Evolutionary conservation across 108 stramenopile genomes (phyloP).

Genomic region (Pseudonitzschia delicatissima): DNA sequence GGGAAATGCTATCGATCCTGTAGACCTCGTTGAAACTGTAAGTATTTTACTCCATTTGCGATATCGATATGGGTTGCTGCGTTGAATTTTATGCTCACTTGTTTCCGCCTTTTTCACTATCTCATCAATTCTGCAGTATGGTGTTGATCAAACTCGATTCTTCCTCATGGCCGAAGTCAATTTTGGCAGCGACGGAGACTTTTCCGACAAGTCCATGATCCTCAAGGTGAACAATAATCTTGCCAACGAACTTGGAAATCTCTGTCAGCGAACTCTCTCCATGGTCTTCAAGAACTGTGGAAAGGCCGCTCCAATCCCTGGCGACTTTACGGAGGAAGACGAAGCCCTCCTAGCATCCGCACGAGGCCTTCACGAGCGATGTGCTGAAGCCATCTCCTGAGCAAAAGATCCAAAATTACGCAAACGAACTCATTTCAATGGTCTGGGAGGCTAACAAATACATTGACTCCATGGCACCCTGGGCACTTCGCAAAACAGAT

Average conservation of each 20-base stretch:
- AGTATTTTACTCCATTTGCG: slow-evolving; percentile 10
- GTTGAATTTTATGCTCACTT: neutral
- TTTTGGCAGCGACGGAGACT: slow-evolving; percentile 93
- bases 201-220: slow-evolving; percentile 83
- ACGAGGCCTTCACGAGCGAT: slow-evolving; percentile 38
- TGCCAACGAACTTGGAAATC: slow-evolving; percentile 93
- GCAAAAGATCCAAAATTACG: slow-evolving; percentile 84
- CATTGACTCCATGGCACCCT: slow-evolving; percentile 90
- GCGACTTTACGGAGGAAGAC: slow-evolving; percentile 61
- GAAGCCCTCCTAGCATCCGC: slow-evolving; percentile 63
- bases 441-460: slow-evolving; percentile 91
- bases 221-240: slow-evolving; percentile 84
- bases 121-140: slow-evolving; percentile 42
- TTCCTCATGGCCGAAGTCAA: slow-evolving; percentile 90
- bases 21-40: slow-evolving; percentile 76
- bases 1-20: slow-evolving; percentile 94
- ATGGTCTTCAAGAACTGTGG: slow-evolving; percentile 89
- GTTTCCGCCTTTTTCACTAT: neutral
- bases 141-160: slow-evolving; percentile 91
- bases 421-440: slow-evolving; percentile 71
- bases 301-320: slow-evolving; percentile 54
- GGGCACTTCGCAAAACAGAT: slow-evolving; percentile 89
- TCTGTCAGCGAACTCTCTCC: slow-evolving; percentile 86
- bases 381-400: slow-evolving; percentile 47
- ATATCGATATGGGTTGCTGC: neutral